A percentile compares a stretch with the other conserved stretches of the same genome.
phyloP scores from a whole-genome alignment of 495 filamentous ascomycete species.

The Xylaria sp. region DNA sequence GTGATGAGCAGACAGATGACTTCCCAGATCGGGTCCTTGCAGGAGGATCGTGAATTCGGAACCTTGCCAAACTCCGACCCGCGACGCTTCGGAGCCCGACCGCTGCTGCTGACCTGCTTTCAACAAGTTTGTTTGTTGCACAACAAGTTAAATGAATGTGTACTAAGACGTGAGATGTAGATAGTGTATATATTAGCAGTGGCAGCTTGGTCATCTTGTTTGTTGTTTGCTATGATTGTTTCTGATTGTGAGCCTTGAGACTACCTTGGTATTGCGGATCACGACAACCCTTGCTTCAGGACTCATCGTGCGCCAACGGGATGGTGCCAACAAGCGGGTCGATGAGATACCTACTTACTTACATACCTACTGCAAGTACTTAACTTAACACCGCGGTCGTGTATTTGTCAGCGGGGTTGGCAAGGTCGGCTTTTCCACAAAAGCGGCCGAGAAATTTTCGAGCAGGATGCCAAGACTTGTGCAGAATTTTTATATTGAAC shows the following conservation, averaged over 20 bases:
- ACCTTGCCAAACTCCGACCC: constrained; percentile 19
- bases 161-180: neutral
- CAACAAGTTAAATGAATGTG: neutral
- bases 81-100: constrained; percentile 5
- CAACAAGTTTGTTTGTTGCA: neutral
- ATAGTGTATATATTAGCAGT: too few species aligned
- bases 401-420: constrained; percentile 10
- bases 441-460: neutral
- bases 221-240: neutral
- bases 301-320: neutral
- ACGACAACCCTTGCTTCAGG: neutral
- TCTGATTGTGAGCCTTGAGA: neutral
- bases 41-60: constrained; percentile 10
- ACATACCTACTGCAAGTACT: too few species aligned
- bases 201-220: neutral
- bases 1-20: neutral
- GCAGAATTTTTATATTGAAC: neutral
- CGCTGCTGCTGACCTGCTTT: too few species aligned
- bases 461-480: neutral
- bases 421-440: neutral
- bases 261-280: neutral
- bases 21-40: constrained; percentile 12
- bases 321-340: neutral
- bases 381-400: neutral
- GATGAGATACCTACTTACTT: too few species aligned